Conservation (phyloP, 768 basidiomycete species). For the Trametes villosa region DNA sequence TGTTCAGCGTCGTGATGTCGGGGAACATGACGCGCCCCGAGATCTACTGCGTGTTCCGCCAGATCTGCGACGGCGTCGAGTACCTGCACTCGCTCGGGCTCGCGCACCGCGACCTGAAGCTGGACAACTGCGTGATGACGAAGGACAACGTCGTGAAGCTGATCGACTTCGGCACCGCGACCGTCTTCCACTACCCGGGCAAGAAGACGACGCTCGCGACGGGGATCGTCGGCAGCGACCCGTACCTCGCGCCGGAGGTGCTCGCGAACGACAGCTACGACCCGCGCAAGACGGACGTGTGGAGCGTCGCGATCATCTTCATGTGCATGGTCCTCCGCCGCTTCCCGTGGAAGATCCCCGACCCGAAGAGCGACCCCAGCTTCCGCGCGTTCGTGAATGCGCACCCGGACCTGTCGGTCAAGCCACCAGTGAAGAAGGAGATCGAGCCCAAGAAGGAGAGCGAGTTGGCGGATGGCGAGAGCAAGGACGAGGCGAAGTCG, state of each 20-base stretch:
- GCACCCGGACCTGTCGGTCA: slow-evolving; percentile 80
- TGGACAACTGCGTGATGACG: slow-evolving; percentile 99
- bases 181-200: slow-evolving; percentile 98
- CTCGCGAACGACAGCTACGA: slow-evolving; percentile 82
- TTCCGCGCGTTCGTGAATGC: slow-evolving; percentile 92
- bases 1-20: slow-evolving; percentile 99
- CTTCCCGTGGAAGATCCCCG: slow-evolving; percentile 99
- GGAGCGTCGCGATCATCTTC: slow-evolving; percentile 98
- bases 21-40: slow-evolving; percentile 98
- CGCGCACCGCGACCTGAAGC: slow-evolving; percentile 97
- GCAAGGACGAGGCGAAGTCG: not conserved
- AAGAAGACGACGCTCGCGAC: slow-evolving; percentile 77
- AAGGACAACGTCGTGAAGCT: slow-evolving; percentile 92
- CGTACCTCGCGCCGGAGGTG: slow-evolving; percentile 98
- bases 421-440: slow-evolving; percentile 27
- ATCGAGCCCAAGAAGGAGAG: slow-evolving; percentile 16
- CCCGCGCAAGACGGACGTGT: slow-evolving; percentile 97
- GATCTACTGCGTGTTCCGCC: slow-evolving; percentile 98
- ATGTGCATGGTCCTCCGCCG: slow-evolving; percentile 97
- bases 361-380: slow-evolving; percentile 88
- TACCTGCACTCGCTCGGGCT: slow-evolving; percentile 98
- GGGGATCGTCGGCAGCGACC: slow-evolving; percentile 96
- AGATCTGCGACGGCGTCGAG: slow-evolving; percentile 97
- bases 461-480: not conserved
- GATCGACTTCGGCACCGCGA: slow-evolving; percentile 99